These are phyloP conservation scores for Pascua guehoae DNA, from an alignment of 1,284 basidiomycete species.

Conservation along the genomic window DNA sequence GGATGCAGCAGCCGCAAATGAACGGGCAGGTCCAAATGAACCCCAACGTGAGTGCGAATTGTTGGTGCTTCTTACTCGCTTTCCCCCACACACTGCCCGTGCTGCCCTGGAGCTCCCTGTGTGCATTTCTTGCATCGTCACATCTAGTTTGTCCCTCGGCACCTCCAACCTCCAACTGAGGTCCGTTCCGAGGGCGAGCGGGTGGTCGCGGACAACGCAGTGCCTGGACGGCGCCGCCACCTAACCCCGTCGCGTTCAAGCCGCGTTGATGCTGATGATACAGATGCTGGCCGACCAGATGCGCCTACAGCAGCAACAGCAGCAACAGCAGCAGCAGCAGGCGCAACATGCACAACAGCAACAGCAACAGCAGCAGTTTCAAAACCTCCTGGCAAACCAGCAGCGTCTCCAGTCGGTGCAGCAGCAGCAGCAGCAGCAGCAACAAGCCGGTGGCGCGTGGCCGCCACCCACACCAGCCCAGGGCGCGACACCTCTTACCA, in stretches of 20 bases:
- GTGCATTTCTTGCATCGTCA: no score
- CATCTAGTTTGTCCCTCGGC: no score
- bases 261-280: not conserved
- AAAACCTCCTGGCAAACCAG: conserved; percentile 14
- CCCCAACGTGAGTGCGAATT: conserved; percentile 9
- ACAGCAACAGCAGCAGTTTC: conserved; percentile 18
- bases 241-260: no score
- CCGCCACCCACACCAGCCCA: conserved; percentile 5
- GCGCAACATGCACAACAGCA: conserved; percentile 4
- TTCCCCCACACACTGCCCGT: no score
- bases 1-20: conserved; percentile 12
- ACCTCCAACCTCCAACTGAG: no score
- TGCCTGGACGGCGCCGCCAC: no score
- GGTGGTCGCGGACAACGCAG: no score
- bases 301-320: conserved; percentile 4
- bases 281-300: conserved; percentile 7
- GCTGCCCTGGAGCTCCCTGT: no score
- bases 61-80: no score
- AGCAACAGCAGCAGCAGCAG: conserved; percentile 7
- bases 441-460: conserved; percentile 7
- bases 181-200: no score
- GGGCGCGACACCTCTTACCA: conserved; percentile 12
- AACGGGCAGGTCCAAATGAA: conserved; percentile 18
- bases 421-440: conserved; percentile 11
- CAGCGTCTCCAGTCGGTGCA: conserved; percentile 9